These are phyloP conservation scores for Daldinia vernicosa DNA, from an alignment of 495 filamentous ascomycete genomes.

Conservation along the genomic window DNA sequence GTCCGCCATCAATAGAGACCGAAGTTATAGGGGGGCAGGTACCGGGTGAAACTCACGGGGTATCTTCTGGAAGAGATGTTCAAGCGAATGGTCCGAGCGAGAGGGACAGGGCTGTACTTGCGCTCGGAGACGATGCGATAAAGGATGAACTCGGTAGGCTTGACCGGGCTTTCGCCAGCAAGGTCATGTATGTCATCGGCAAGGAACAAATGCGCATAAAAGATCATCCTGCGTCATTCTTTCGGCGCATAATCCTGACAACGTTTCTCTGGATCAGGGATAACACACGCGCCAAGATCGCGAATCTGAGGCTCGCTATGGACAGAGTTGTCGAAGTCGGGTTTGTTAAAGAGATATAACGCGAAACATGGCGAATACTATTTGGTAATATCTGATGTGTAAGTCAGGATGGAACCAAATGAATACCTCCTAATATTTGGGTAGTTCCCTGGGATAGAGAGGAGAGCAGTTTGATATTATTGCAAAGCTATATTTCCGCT, in stretches of 20 bases:
- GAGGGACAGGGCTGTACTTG: conserved; percentile 21
- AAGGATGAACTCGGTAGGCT: conserved; percentile 59
- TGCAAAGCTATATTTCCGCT: conserved; percentile 58
- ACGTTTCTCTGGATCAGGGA: conserved; percentile 74
- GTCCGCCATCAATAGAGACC: not conserved
- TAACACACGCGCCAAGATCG: conserved; percentile 72
- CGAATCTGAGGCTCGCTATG: conserved; percentile 66
- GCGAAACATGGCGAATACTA: conserved; percentile 29
- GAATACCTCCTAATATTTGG: not conserved
- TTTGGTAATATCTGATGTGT: not conserved
- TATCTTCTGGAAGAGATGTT: not conserved
- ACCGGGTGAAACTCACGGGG: not conserved
- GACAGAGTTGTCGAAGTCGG: conserved; percentile 74
- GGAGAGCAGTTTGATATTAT: not conserved
- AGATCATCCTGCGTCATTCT: conserved; percentile 50
- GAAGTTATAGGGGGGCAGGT: conserved; percentile 10
- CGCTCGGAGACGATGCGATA: conserved; percentile 50
- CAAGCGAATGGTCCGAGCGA: conserved; percentile 4
- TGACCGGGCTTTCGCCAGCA: conserved; percentile 65
- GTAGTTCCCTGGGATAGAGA: not conserved
- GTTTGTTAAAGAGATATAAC: conserved; percentile 69
- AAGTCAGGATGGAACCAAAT: not conserved
- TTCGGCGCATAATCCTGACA: conserved; percentile 59
- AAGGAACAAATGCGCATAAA: conserved; percentile 75
- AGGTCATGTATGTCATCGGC: conserved; percentile 74